A percentile compares a stretch with the other conserved stretches of the same genome.
Conservation (phyloP, 257 asterid genomes). For the Capsicum baccatum region DNA sequence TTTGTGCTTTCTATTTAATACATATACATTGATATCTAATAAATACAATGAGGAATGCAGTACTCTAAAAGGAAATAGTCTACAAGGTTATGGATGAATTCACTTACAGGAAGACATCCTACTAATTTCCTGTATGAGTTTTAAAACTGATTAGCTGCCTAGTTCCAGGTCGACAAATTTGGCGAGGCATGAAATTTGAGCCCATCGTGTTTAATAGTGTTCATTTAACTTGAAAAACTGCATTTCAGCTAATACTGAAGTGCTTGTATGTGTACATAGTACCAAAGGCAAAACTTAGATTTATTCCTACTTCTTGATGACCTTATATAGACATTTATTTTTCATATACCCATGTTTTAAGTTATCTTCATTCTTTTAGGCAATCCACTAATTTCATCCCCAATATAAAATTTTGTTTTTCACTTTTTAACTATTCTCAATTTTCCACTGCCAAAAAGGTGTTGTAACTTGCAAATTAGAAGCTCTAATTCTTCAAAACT, state of each 20-base stretch:
- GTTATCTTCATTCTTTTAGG: not conserved
- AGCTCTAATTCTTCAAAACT: constrained; percentile 7
- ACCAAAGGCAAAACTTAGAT: not conserved
- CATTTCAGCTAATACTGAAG: not conserved
- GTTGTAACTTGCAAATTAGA: not conserved
- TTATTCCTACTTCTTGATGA: not conserved
- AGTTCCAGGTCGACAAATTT: not conserved
- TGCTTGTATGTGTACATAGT: not conserved
- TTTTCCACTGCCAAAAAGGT: not conserved
- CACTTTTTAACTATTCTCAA: not conserved
- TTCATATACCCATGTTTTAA: not conserved
- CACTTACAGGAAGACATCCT: not conserved
- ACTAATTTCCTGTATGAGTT: not conserved
- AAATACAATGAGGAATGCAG: not conserved
- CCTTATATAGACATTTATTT: not conserved
- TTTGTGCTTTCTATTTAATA: not conserved
- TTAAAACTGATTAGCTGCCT: not conserved
- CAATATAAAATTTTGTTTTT: not conserved
- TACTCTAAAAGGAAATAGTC: constrained; percentile 8
- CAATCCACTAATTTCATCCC: not conserved
- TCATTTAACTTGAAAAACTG: not conserved
- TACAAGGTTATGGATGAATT: not conserved
- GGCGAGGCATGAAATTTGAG: not conserved
- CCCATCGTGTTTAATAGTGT: not conserved
- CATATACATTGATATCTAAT: not conserved